phyloP scores from a whole-genome alignment of 192 early-diverging fungal genomes.

The Backusella psychrophila region DNA sequence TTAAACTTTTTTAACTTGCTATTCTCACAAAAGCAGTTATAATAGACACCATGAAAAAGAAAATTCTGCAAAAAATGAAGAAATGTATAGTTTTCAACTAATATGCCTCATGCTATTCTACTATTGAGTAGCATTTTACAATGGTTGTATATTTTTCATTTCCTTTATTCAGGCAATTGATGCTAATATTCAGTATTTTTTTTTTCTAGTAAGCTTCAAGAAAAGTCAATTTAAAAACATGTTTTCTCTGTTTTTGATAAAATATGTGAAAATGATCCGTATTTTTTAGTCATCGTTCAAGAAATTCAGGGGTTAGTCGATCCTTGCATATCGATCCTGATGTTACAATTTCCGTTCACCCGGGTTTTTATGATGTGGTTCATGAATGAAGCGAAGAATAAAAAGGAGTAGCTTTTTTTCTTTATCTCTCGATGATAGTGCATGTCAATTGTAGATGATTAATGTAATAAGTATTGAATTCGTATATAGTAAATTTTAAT shows the following conservation, averaged over 20 bases:
- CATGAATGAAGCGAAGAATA: not conserved
- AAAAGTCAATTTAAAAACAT: not conserved
- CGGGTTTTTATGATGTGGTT: not conserved
- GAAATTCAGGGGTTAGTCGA: not conserved
- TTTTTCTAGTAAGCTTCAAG: not conserved
- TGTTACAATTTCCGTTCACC: not conserved
- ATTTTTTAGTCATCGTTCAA: not conserved
- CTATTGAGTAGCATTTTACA: not conserved
- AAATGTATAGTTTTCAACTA: not conserved
- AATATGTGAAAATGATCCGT: conserved; percentile 3
- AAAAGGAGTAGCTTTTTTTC: not conserved
- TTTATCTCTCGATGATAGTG: not conserved
- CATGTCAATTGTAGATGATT: not conserved
- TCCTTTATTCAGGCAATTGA: not conserved
- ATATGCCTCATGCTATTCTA: not conserved
- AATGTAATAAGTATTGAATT: not conserved
- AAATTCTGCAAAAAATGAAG: not conserved
- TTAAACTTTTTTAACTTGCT: not conserved
- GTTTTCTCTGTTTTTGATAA: not conserved
- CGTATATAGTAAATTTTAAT: not conserved
- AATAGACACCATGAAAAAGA: not conserved
- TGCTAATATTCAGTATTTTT: not conserved
- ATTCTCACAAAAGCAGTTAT: not conserved
- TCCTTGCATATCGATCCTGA: not conserved
- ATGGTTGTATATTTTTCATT: not conserved